Evolutionary conservation across 768 basidiomycete species (phyloP).

Genomic region (Leccinum boreale): DNA sequence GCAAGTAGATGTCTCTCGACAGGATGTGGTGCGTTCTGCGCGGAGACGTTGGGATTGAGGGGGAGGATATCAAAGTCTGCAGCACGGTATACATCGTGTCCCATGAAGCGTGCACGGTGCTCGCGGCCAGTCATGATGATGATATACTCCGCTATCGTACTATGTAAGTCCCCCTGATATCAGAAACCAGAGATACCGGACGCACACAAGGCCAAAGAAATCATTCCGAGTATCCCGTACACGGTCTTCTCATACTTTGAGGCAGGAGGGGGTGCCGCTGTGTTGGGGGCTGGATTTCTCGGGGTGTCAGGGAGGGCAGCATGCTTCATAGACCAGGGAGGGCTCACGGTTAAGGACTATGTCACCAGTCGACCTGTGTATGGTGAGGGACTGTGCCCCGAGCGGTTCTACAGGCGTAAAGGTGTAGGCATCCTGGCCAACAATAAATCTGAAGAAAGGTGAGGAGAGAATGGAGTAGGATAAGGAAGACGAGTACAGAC

Average conservation of each 20-base stretch:
- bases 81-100: constrained; percentile 84
- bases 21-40: constrained; percentile 69
- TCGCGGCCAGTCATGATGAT: constrained; percentile 84
- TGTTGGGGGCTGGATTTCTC: constrained; percentile 46
- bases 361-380: constrained; percentile 73
- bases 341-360: constrained; percentile 64
- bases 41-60: constrained; percentile 66
- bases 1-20: constrained; percentile 86
- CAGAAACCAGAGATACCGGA: constrained; percentile 8
- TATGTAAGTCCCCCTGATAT: not conserved
- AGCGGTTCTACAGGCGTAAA: constrained; percentile 65
- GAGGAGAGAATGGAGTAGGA: not conserved
- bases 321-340: not conserved
- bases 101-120: constrained; percentile 73
- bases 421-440: constrained; percentile 72
- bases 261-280: constrained; percentile 49
- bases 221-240: constrained; percentile 74
- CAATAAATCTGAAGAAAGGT: constrained; percentile 48
- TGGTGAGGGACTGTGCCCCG: constrained; percentile 63
- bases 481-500: constrained; percentile 38
- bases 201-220: constrained; percentile 74
- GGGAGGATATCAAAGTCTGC: constrained; percentile 92
- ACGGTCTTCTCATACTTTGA: constrained; percentile 61
- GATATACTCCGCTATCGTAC: constrained; percentile 80
- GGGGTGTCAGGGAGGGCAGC: not conserved